phyloP scores from a whole-genome alignment of 495 filamentous ascomycete genomes.

The Talaromyces wortmannii region DNA sequence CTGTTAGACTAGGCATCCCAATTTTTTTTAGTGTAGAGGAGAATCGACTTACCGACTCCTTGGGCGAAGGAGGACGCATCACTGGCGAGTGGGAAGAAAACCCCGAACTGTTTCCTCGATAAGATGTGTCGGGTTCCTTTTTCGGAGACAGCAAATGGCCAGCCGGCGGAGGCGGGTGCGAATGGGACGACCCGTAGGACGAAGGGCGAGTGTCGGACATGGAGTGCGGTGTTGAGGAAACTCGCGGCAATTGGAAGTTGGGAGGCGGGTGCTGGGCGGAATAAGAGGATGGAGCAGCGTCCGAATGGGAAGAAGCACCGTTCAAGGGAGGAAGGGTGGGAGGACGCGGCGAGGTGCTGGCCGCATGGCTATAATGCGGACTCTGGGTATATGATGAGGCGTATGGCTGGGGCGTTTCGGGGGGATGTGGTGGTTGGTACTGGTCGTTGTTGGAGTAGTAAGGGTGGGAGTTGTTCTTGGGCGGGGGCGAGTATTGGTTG shows the following conservation, averaged over 20 bases:
- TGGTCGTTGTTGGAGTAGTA: conserved; percentile 53
- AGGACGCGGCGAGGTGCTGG: conserved; percentile 39
- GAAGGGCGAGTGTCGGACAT: conserved; percentile 30
- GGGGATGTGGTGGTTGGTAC: conserved; percentile 45
- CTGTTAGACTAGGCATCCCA: background rate
- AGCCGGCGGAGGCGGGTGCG: conserved; percentile 38
- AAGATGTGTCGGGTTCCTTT: conserved; percentile 31
- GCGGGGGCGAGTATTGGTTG: conserved; percentile 29
- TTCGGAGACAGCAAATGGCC: conserved; percentile 38
- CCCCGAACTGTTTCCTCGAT: conserved; percentile 23
- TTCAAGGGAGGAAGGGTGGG: conserved; percentile 43
- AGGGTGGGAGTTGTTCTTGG: conserved; percentile 32
- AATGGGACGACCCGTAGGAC: conserved; percentile 38
- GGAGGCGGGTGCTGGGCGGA: conserved; percentile 30
- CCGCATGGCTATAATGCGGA: conserved; percentile 42
- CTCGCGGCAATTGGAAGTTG: conserved; percentile 28
- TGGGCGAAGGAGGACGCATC: conserved; percentile 28
- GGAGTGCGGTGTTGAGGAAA: conserved; percentile 34
- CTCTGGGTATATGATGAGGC: conserved; percentile 47
- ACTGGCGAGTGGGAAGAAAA: conserved; percentile 18
- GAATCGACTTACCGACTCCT: conserved; percentile 28
- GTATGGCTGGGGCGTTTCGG: conserved; percentile 46
- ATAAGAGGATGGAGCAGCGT: conserved; percentile 24
- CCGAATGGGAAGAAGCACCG: conserved; percentile 31
- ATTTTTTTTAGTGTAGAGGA: conserved; percentile 4